Evolutionary conservation across 495 filamentous ascomycete species (phyloP).

Genomic region (Massariosphaeria phaeospora): DNA sequence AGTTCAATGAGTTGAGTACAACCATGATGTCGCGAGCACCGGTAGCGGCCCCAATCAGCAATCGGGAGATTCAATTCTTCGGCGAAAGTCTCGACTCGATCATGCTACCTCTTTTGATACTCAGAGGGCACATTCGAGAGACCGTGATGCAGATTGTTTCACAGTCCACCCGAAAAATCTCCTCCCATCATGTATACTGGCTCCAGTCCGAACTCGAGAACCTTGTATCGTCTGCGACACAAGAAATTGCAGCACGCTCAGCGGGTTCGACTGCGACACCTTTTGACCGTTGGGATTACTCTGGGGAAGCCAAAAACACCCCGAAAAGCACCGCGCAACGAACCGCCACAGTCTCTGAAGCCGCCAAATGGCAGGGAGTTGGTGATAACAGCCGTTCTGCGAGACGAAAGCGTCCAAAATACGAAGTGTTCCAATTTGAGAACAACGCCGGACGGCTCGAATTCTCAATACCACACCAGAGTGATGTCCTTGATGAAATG

Average conservation of each 20-base stretch:
- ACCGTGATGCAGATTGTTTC: not conserved
- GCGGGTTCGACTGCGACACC: not conserved
- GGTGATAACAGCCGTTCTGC: no score
- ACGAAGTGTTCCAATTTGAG: no score
- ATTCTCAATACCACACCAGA: no score
- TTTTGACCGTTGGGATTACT: not conserved
- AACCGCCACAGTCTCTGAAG: no score
- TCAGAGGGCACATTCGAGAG: not conserved
- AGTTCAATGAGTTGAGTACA: not conserved
- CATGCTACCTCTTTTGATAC: not conserved
- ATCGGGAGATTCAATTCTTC: not conserved
- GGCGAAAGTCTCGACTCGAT: not conserved
- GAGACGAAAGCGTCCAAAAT: no score
- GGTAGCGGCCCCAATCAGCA: not conserved
- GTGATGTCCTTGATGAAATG: no score
- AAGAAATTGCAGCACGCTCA: not conserved
- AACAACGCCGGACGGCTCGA: no score
- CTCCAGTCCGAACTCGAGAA: not conserved
- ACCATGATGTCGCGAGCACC: not conserved
- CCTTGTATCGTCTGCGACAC: not conserved
- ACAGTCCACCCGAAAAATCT: not conserved
- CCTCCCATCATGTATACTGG: not conserved
- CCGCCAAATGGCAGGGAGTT: no score
- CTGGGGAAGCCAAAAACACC: not conserved
- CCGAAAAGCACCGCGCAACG: no score